Percentiles rank a stretch among this genome's conserved stretches.
phyloP scores from a whole-genome alignment of 352 stramenopile species.

The Pythium sp. region DNA sequence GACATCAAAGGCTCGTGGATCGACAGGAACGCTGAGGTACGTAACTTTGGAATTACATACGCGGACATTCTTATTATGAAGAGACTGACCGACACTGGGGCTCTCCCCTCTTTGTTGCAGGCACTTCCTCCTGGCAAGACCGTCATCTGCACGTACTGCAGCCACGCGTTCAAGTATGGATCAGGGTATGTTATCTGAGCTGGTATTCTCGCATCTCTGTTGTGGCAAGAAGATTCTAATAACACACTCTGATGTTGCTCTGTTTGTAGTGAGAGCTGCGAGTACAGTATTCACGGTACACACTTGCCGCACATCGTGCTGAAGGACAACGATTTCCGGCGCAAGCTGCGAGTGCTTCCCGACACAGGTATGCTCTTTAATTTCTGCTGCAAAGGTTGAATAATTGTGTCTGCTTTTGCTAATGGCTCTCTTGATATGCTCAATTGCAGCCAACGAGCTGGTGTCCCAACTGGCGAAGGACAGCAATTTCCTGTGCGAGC shows the following conservation, averaged over 20 bases:
- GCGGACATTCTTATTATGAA: constrained; percentile 46
- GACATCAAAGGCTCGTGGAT: constrained; percentile 92
- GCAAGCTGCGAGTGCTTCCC: constrained; percentile 70
- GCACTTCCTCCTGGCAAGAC: constrained; percentile 77
- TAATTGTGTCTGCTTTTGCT: constrained; percentile 9
- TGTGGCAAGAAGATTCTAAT: background rate
- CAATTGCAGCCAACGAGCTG: constrained; percentile 41
- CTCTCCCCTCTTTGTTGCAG: constrained; percentile 15
- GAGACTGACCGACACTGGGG: background rate
- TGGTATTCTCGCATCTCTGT: background rate
- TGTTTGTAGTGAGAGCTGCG: constrained; percentile 48
- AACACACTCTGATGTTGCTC: background rate
- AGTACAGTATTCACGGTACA: constrained; percentile 76
- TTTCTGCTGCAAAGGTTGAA: background rate
- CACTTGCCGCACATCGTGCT: constrained; percentile 78
- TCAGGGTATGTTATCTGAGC: constrained; percentile 38
- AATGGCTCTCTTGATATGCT: constrained; percentile 1
- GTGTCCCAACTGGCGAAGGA: constrained; percentile 68
- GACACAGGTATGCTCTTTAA: constrained; percentile 32
- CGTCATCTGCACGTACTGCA: constrained; percentile 85
- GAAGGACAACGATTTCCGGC: constrained; percentile 87
- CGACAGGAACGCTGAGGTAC: constrained; percentile 47
- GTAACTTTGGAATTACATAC: background rate
- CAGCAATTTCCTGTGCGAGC: constrained; percentile 64
- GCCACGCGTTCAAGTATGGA: constrained; percentile 72